Evolutionary conservation across 257 asterid species (phyloP).

Genomic region (Scutellaria galericulata): DNA sequence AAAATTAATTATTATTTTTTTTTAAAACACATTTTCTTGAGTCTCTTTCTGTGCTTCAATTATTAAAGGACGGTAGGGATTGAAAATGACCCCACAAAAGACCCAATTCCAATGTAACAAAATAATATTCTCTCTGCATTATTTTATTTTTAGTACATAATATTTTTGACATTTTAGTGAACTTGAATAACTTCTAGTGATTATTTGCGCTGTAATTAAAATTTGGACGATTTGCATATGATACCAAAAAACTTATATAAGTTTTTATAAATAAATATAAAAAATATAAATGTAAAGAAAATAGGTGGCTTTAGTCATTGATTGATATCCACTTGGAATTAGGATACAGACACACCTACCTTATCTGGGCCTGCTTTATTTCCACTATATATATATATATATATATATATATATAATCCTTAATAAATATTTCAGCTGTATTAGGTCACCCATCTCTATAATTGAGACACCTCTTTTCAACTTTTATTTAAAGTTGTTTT

Average conservation of each 20-base stretch:
- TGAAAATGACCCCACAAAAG: conserved; percentile 34
- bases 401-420: background rate
- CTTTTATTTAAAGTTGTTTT: conserved; percentile 32
- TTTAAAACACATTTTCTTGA: background rate
- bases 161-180: too few species aligned
- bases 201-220: too few species aligned
- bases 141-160: background rate
- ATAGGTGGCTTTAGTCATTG: conserved; percentile 8
- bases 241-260: background rate
- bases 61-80: conserved; percentile 24
- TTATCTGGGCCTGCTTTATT: conserved; percentile 4
- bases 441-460: conserved; percentile 38
- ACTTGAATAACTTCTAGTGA: background rate
- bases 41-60: conserved; percentile 35
- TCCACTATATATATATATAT: background rate
- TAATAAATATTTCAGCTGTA: background rate
- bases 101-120: background rate
- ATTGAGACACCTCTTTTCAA: conserved; percentile 17
- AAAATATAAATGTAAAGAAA: background rate
- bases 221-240: too few species aligned
- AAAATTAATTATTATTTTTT: too few species aligned
- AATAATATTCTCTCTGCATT: background rate
- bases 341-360: conserved; percentile 16
- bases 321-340: conserved; percentile 25
- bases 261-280: background rate